These are phyloP conservation scores for Carex sylvatica DNA, from an alignment of 202 grass and related monocot species.

Conservation along the genomic window DNA sequence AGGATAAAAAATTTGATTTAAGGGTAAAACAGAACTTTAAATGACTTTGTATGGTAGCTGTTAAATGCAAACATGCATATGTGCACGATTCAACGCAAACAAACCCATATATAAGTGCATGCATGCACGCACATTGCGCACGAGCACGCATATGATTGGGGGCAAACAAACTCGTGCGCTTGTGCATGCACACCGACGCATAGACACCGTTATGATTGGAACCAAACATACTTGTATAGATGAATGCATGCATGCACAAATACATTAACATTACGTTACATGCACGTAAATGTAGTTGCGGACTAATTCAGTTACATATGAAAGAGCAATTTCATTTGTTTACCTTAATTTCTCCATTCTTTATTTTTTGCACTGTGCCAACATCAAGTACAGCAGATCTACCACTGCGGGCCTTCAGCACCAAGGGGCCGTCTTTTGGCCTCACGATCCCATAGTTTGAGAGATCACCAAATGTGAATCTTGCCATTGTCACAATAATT, in stretches of 20 bases:
- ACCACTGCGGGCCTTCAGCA: slow-evolving; percentile 44
- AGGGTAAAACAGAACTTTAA: not conserved
- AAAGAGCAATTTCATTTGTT: not conserved
- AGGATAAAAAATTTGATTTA: not conserved
- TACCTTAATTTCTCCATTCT: slow-evolving; percentile 48
- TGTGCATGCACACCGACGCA: not conserved
- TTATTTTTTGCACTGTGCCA: slow-evolving; percentile 54
- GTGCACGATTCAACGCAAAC: not conserved
- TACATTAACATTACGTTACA: not conserved
- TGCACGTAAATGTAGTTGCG: not conserved
- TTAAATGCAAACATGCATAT: not conserved
- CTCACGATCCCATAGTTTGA: slow-evolving; percentile 60
- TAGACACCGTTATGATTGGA: not conserved
- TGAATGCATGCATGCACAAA: not conserved
- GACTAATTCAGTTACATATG: not conserved
- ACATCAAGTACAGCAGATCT: slow-evolving; percentile 58
- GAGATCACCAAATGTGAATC: slow-evolving; percentile 43
- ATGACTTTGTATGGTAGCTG: not conserved
- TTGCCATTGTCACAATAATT: slow-evolving; percentile 34
- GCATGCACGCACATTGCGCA: not conserved
- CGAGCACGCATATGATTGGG: not conserved
- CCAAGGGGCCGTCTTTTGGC: slow-evolving; percentile 44
- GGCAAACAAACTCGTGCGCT: not conserved
- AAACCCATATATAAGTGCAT: not conserved
- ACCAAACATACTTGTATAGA: not conserved